Base-by-base conservation (phyloP, 495 filamentous ascomycete genomes). In the Terfezia claveryi region DNA sequence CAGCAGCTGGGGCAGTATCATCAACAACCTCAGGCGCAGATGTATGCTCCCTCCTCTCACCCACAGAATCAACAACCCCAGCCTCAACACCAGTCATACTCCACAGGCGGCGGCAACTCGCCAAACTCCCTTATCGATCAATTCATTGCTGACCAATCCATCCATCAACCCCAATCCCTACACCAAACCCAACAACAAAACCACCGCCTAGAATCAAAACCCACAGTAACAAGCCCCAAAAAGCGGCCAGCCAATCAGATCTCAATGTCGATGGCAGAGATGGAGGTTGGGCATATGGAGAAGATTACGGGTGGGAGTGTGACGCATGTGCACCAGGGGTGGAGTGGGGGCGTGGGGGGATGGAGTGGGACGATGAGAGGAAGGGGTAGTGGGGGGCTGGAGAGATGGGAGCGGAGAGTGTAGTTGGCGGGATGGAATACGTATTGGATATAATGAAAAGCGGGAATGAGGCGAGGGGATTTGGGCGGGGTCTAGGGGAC, bases 301-400 rank as follows among this genome's bases (percentile, higher is more conserved):
- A 59, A 59, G 54, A 38, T 56, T 16, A 59, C 59, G n/a, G 61
- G 63, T 46, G 27, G 61, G 61, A 11, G 60, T 63, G 10, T 51
- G 57, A 37, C 57, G 56, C 3, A 71, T 70, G 50, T 64, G 73
- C 12, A 67, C 72, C 7, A 69, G 71, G 2, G 73, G 74, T 37
- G 73, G 74, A 49, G 65, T 75, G 9, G 57, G 73, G 17, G 69
- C 68, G 7, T 73, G 74, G 60, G 59, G 74, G 16, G 71, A 71
- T 50, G 73, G 72, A 10, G 64, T 68, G 20, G 70, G 73, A n/a
- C 66, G 67, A 58, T 59, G 67, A 7, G 68, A 72, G 36, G 54
- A 68, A 41, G 50, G 55, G 36, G 54, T 32, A 32, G 58, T 44
- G 60, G 57, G 32, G 14, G 36, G 32, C 17, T 41, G 10, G 63